Evolutionary conservation across 2,329 filamentous ascomycete genomes (phyloP).

Genomic region (Podosphaera leucotricha): DNA sequence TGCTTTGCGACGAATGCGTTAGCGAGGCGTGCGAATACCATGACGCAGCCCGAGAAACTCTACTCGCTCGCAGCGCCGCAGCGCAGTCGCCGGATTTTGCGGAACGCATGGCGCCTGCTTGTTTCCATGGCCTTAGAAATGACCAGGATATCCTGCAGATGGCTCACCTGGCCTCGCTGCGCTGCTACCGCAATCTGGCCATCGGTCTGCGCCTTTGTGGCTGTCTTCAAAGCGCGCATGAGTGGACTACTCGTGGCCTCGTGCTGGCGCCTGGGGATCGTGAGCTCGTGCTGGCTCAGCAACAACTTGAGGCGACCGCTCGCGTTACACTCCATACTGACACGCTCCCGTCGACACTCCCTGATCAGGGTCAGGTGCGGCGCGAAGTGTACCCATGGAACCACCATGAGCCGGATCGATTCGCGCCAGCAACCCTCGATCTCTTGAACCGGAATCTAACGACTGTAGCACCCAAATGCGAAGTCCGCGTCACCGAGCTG

Average conservation of each 20-base stretch:
- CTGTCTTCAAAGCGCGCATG: conserved; percentile 42
- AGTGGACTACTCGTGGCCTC: conserved; percentile 40
- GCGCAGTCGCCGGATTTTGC: conserved; percentile 17
- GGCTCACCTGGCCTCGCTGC: conserved; percentile 26
- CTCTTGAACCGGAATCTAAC: conserved; percentile 49
- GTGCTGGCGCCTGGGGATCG: conserved; percentile 28
- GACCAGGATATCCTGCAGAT: conserved; percentile 19
- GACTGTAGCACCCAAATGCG: conserved; percentile 55
- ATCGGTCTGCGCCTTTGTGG: conserved; percentile 37
- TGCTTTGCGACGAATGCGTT: conserved; percentile 55
- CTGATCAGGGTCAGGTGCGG: conserved; percentile 46
- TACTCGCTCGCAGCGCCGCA: conserved; percentile 6
- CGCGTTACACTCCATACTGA: conserved; percentile 22
- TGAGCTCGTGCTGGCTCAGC: conserved; percentile 29
- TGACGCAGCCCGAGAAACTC: conserved; percentile 31
- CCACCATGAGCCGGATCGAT: conserved; percentile 42
- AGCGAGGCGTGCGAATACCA: conserved; percentile 71
- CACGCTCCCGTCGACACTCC: conserved; percentile 30
- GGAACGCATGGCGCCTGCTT: conserved; percentile 4
- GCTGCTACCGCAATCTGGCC: conserved; percentile 34
- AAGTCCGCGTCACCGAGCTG: conserved; percentile 51
- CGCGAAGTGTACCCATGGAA: conserved; percentile 52
- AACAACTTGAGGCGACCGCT: conserved; percentile 29
- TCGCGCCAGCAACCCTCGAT: conserved; percentile 41
- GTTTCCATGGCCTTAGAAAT: conserved; percentile 14